These are phyloP conservation scores for Saccharomycopsis amapae DNA, from an alignment of 805 yeast species.

Conservation along the genomic window DNA sequence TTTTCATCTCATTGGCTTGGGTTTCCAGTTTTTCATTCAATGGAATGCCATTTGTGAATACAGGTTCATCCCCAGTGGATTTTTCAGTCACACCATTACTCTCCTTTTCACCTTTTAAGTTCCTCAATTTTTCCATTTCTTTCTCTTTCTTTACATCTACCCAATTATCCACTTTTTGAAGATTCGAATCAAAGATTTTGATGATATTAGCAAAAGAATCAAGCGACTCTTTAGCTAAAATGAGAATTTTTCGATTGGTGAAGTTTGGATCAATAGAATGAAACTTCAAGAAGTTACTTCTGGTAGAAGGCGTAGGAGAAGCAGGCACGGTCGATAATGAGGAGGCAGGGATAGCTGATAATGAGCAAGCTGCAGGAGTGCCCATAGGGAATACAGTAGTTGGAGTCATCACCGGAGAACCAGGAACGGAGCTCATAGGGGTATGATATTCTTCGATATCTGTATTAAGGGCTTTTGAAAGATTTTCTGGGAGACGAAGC, in stretches of 20 bases:
- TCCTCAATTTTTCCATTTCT: conserved; percentile 13
- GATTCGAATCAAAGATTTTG: conserved; percentile 75
- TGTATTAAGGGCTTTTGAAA: conserved; percentile 42
- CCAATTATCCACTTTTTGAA: conserved; percentile 85
- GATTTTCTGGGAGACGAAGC: conserved; percentile 63
- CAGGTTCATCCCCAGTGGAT: neutral
- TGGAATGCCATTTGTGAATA: neutral
- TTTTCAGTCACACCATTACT: neutral
- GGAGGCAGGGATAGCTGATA: neutral
- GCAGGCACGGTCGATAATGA: neutral
- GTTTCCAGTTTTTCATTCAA: neutral
- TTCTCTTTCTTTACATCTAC: conserved; percentile 26
- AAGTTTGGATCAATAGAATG: conserved; percentile 18
- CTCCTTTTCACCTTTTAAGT: conserved; percentile 2
- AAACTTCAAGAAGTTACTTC: conserved; percentile 21
- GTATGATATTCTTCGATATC: conserved; percentile 27
- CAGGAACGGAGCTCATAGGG: conserved; percentile 20
- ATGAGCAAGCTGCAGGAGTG: neutral
- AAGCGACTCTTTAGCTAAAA: conserved; percentile 82
- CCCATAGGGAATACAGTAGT: neutral
- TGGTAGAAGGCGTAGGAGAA: conserved; percentile 16
- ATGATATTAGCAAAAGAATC: conserved; percentile 82
- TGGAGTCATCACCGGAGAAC: conserved; percentile 11
- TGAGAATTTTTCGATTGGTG: conserved; percentile 64
- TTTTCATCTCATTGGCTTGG: neutral